A percentile compares a stretch with the other conserved stretches of the same genome.
These are phyloP conservation scores for Tylopilus rubrobrunneus DNA, from an alignment of 768 basidiomycete genomes.

Conservation along the genomic window DNA sequence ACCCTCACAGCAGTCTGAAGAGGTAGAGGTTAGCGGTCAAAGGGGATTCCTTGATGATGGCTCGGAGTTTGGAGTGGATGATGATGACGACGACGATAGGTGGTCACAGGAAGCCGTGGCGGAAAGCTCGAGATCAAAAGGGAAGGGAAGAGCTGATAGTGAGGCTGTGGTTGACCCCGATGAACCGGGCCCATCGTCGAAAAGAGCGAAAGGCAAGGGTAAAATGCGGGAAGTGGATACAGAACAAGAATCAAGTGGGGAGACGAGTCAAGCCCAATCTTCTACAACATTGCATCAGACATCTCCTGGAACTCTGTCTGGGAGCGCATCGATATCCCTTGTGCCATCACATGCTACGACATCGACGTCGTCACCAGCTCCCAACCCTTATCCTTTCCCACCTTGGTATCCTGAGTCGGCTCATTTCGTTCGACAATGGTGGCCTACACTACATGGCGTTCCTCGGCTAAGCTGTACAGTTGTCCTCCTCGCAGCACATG, in stretches of 20 bases:
- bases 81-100: slow-evolving; percentile 24
- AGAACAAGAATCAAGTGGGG: slow-evolving; percentile 10
- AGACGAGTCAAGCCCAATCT: slow-evolving; percentile 5
- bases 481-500: slow-evolving; percentile 60
- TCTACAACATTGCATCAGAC: slow-evolving; percentile 13
- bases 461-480: slow-evolving; percentile 72
- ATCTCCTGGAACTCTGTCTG: slow-evolving; percentile 2
- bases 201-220: slow-evolving; percentile 18
- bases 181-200: slow-evolving; percentile 8
- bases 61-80: slow-evolving; percentile 15
- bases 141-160: slow-evolving; percentile 22
- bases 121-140: slow-evolving; percentile 21
- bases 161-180: slow-evolving; percentile 13
- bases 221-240: slow-evolving; percentile 16
- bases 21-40: neutral
- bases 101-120: slow-evolving; percentile 18
- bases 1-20: neutral
- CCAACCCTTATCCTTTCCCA: slow-evolving; percentile 64
- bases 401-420: slow-evolving; percentile 71
- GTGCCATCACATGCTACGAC: neutral
- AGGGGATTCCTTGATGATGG: slow-evolving; percentile 1
- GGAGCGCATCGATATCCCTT: slow-evolving; percentile 1
- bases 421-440: slow-evolving; percentile 80
- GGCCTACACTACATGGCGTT: slow-evolving; percentile 62
- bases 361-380: slow-evolving; percentile 17